Percentiles rank a stretch among this genome's conserved stretches.
Evolutionary conservation across 345 rosid genomes (phyloP).

Genomic region (Isatis tinctoria): DNA sequence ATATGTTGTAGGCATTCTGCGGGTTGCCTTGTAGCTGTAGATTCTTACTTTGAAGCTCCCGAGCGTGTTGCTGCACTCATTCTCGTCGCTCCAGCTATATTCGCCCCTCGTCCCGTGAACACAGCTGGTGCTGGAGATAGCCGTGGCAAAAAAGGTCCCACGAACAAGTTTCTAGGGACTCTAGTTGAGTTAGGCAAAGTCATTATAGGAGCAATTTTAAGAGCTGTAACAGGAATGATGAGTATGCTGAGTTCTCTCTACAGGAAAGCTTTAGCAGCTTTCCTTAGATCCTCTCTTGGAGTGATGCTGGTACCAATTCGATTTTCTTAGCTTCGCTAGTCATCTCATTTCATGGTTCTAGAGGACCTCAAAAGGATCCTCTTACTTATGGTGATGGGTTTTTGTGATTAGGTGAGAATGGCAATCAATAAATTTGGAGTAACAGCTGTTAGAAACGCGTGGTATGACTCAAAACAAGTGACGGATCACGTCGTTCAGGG

Average conservation of each 20-base stretch:
- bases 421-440: conserved; percentile 66
- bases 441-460: conserved; percentile 63
- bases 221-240: conserved; percentile 45
- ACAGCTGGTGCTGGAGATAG: conserved; percentile 30
- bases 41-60: conserved; percentile 87
- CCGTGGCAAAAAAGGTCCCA: conserved; percentile 30
- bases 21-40: conserved; percentile 74
- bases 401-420: conserved; percentile 51
- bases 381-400: background rate
- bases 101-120: conserved; percentile 47
- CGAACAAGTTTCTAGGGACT: conserved; percentile 29
- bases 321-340: background rate
- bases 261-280: conserved; percentile 57
- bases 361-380: conserved; percentile 1
- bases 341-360: conserved; percentile 5
- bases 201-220: conserved; percentile 32
- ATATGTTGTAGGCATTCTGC: conserved; percentile 70
- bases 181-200: conserved; percentile 37
- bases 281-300: conserved; percentile 57
- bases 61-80: conserved; percentile 83
- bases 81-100: conserved; percentile 85
- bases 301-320: conserved; percentile 57
- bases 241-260: conserved; percentile 47
- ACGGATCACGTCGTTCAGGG: conserved; percentile 55
- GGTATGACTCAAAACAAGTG: conserved; percentile 61